Percentiles rank a stretch among this genome's conserved stretches.
Conservation (phyloP, 805 yeast species). For the Ogataea ganodermae region DNA sequence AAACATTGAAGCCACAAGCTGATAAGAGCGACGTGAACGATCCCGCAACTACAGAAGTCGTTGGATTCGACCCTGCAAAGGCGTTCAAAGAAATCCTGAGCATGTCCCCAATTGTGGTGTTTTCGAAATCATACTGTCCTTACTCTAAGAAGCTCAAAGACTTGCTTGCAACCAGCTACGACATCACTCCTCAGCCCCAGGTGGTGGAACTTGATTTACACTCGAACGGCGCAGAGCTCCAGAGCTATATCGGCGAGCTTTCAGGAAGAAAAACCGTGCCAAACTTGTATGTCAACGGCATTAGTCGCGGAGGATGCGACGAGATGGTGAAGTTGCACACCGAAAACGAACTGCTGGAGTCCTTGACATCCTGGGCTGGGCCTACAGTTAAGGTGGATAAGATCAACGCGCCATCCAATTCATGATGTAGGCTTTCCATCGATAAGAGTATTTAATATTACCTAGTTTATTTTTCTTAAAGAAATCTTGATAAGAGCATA, state of each 20-base stretch:
- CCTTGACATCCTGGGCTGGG: conserved; percentile 65
- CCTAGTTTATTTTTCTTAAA: neutral
- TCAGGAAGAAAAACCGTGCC: conserved; percentile 91
- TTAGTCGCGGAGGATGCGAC: conserved; percentile 86
- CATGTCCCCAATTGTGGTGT: conserved; percentile 64
- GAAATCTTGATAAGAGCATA: neutral
- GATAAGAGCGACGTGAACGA: neutral
- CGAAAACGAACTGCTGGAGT: conserved; percentile 51
- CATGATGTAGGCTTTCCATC: conserved; percentile 13
- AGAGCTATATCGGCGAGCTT: conserved; percentile 62
- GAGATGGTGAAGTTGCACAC: conserved; percentile 69
- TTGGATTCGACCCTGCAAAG: conserved; percentile 47
- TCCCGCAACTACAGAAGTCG: neutral
- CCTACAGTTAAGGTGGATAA: conserved; percentile 50
- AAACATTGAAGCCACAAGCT: neutral
- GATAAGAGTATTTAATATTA: neutral
- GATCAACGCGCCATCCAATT: conserved; percentile 59
- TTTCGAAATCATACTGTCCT: conserved; percentile 71
- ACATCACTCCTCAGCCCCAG: conserved; percentile 68
- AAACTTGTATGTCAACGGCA: conserved; percentile 73
- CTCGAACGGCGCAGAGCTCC: conserved; percentile 72
- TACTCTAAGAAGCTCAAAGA: conserved; percentile 71
- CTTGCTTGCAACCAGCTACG: conserved; percentile 61
- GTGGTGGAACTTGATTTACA: conserved; percentile 85
- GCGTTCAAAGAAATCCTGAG: conserved; percentile 59